Base-by-base conservation (phyloP, 495 filamentous ascomycete genomes). In the Chaetomium fimeti region DNA sequence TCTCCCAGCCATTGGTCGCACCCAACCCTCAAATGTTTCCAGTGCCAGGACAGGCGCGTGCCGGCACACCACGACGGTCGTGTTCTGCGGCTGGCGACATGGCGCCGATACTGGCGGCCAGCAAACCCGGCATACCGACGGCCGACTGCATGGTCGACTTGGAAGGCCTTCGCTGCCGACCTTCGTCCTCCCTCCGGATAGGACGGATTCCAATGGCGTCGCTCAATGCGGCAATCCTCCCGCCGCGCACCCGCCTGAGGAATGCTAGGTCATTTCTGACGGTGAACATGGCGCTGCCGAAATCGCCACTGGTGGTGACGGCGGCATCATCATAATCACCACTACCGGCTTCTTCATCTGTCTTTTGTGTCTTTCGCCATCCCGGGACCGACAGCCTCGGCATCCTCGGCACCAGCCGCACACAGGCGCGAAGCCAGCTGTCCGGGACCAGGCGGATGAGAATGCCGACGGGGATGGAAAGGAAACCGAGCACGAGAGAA, bases 381-480 rank as follows among this genome's bases (percentile, higher is more conserved):
- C 53, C 22, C 6, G 4, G 3, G n/a, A n/a, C n/a, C 36, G 20
- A 25, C 5, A 24, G 16, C 11, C 27, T 6, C 6, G 36, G 36
- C 13, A 57, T 13, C 13, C 12, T 13, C 42, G 3, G 42, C 18
- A 18, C 42, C 42, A 5, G 3, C 42, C 42, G 36, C 38, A 27
- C 36, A 5, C 8, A 6, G 5, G 11, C n/a, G 22, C 56, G 7
- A 15, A 60, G n/a, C 55, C 63, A 65, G 9, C 15, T 18, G 24
- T 66, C 64, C 11, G 64, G 64, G 9, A 66, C 9, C 47, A 66
- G 53, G 27, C 64, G 51, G 55, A 66, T 66, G 22, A 66, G 42
- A 25, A 66, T 53, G n/a, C 64, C 64, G 9, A 62, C 60, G 1
- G 60, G 64, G 53, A 66, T 66, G 2, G 64, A 66, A 6, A 66